These are phyloP conservation scores for Ophiostoma australiae DNA, from an alignment of 2,329 filamentous ascomycete species.

Conservation along the genomic window DNA sequence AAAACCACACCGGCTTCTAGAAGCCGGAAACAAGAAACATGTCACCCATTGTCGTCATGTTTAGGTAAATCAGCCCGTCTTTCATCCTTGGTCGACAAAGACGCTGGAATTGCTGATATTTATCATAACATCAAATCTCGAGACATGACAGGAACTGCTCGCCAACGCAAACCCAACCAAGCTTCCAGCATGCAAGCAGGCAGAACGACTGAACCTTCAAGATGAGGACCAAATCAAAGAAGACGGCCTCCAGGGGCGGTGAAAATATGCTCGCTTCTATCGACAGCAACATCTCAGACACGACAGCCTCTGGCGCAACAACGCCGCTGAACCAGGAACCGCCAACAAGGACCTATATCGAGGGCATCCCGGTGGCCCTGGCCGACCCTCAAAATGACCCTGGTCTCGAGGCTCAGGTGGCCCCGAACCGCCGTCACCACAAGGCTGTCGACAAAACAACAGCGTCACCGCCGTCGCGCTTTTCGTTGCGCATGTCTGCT, in stretches of 20 bases:
- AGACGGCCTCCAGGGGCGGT: background rate
- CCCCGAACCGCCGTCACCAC: background rate
- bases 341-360: background rate
- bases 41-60: background rate
- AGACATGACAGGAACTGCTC: no score
- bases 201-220: background rate
- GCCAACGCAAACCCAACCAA: background rate
- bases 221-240: background rate
- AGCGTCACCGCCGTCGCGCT: slow-evolving; percentile 40
- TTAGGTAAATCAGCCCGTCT: background rate
- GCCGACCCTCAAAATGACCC: background rate
- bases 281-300: background rate
- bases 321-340: background rate
- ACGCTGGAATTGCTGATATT: background rate
- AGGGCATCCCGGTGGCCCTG: background rate
- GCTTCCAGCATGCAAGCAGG: background rate
- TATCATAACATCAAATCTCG: no score
- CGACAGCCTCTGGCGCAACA: background rate
- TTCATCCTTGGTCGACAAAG: background rate
- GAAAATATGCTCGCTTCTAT: background rate
- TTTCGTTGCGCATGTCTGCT: slow-evolving; percentile 59
- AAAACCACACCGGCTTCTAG: no score
- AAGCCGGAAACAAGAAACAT: background rate
- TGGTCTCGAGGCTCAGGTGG: background rate
- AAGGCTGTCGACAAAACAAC: background rate